These are phyloP conservation scores for Gyromitra esculenta DNA, from an alignment of 2,329 filamentous ascomycete genomes.

Conservation along the genomic window DNA sequence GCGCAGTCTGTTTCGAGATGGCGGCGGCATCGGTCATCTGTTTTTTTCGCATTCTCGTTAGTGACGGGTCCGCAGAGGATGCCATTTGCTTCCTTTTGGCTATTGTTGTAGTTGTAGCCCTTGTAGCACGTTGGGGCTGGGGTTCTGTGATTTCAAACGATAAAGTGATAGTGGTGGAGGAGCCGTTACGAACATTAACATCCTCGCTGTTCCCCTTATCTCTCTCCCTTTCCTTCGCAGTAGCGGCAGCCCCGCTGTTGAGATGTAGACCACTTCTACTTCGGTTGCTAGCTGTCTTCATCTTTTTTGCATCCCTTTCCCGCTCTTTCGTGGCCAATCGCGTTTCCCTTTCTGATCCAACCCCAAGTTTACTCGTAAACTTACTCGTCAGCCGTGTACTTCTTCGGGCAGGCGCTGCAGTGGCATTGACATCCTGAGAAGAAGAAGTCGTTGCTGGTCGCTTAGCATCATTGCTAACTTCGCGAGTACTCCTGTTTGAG, in stretches of 20 bases:
- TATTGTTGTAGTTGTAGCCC: constrained; percentile 58
- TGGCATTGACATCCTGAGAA: constrained; percentile 54
- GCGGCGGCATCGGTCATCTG: constrained; percentile 52
- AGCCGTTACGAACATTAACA: constrained; percentile 54
- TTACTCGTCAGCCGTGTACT: constrained; percentile 58
- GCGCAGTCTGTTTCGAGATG: constrained; percentile 59
- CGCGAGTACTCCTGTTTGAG: constrained; percentile 52
- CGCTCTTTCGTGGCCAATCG: constrained; percentile 50
- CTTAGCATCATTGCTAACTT: constrained; percentile 52
- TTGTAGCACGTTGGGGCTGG: constrained; percentile 49
- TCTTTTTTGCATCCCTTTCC: constrained; percentile 54
- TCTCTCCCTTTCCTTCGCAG: constrained; percentile 59
- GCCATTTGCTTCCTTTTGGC: constrained; percentile 59
- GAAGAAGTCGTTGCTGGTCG: constrained; percentile 50
- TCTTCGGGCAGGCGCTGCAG: constrained; percentile 56
- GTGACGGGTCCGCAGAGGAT: constrained; percentile 57
- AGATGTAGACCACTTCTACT: constrained; percentile 59
- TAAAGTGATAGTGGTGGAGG: constrained; percentile 50
- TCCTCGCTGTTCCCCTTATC: constrained; percentile 52
- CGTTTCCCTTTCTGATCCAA: constrained; percentile 50
- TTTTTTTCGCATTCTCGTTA: constrained; percentile 57
- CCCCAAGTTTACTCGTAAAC: constrained; percentile 56
- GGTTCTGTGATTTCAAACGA: constrained; percentile 50
- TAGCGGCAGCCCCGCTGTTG: constrained; percentile 63
- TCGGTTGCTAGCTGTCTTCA: constrained; percentile 39